Conservation (phyloP, 2,329 filamentous ascomycete genomes). For the Monilinia fructicola region DNA sequence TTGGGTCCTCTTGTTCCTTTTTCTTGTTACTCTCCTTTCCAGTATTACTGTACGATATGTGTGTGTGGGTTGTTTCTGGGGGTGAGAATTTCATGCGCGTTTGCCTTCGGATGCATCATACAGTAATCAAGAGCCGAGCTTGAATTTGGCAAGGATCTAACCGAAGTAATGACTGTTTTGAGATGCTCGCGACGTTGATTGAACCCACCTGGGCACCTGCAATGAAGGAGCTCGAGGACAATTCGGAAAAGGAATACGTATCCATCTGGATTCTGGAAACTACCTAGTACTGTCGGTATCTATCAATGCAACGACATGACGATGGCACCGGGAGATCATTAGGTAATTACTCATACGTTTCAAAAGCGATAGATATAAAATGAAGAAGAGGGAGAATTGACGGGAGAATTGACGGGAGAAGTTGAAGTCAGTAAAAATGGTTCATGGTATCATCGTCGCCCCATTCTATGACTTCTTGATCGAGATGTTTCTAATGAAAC, state of each 20-base stretch:
- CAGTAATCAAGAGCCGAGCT: conserved; percentile 17
- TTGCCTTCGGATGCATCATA: conserved; percentile 16
- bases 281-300: too few relatives aligned
- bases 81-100: conserved; percentile 15
- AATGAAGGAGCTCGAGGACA: background rate
- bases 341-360: too few relatives aligned
- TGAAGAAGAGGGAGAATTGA: too few relatives aligned
- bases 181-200: background rate
- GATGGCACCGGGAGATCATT: too few relatives aligned
- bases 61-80: background rate
- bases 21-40: background rate
- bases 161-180: background rate
- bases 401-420: too few relatives aligned
- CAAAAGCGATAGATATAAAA: too few relatives aligned
- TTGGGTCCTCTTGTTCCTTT: background rate
- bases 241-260: background rate
- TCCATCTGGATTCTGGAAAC: too few relatives aligned
- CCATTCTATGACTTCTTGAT: background rate
- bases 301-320: too few relatives aligned
- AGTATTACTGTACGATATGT: conserved; percentile 20
- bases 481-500: background rate
- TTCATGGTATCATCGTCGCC: background rate
- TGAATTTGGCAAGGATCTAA: conserved; percentile 18
- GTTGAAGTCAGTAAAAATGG: background rate
- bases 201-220: too few relatives aligned